Percentiles rank a stretch among this genome's conserved stretches.
Conservation (phyloP, 176 grass and related monocot species). For the Alopecurus myosuroides region DNA sequence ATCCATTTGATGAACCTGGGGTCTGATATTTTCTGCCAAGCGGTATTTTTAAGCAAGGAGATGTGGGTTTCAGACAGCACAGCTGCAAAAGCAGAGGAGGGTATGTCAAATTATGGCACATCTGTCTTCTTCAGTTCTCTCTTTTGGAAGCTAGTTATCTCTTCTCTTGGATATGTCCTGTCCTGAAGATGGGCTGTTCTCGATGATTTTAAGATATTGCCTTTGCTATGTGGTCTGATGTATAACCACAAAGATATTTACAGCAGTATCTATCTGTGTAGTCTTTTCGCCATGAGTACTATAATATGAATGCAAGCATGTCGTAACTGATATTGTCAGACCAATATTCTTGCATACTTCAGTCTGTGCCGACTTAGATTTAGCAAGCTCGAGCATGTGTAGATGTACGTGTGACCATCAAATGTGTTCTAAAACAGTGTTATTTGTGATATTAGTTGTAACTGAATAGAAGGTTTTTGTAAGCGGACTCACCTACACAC, state of each 20-base stretch:
- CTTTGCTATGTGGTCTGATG: neutral
- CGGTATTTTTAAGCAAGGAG: neutral
- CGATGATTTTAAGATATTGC: neutral
- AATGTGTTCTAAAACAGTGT: too few species aligned
- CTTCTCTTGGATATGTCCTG: neutral
- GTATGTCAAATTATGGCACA: neutral
- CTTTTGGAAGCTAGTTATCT: neutral
- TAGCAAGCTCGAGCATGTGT: neutral
- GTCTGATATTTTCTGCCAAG: neutral
- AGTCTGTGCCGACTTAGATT: neutral
- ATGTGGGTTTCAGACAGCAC: neutral
- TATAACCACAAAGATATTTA: neutral
- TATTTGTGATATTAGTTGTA: too few species aligned
- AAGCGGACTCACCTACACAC: neutral
- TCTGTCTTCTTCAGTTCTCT: neutral
- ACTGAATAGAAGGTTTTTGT: too few species aligned
- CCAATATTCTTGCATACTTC: neutral
- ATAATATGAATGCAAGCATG: neutral
- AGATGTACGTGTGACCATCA: too few species aligned
- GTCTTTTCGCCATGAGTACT: neutral
- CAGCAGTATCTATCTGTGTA: neutral
- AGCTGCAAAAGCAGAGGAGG: neutral
- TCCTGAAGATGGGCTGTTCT: neutral
- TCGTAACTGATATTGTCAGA: neutral
- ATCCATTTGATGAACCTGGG: neutral